Evolutionary conservation across 2,329 filamentous ascomycete species (phyloP).

Genomic region (Teratosphaeria destructans): DNA sequence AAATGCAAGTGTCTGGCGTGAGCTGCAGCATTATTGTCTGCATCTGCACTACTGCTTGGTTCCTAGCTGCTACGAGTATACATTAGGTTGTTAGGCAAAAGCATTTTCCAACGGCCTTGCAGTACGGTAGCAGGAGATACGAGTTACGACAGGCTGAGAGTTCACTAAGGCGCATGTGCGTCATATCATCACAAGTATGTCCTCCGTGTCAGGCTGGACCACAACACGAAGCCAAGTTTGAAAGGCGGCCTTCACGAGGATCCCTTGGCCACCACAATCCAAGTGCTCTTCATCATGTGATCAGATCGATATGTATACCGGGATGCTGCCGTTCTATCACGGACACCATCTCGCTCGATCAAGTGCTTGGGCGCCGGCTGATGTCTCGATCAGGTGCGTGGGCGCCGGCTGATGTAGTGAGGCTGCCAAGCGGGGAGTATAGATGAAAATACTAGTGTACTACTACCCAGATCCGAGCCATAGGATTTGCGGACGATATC

Average conservation of each 20-base stretch:
- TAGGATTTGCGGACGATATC: background rate
- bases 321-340: background rate
- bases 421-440: background rate
- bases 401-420: background rate
- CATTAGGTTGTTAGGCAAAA: background rate
- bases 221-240: background rate
- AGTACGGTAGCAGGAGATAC: background rate
- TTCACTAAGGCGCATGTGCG: background rate
- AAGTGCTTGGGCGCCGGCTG: background rate
- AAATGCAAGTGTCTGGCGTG: background rate
- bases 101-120: background rate
- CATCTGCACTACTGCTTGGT: background rate
- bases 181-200: background rate
- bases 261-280: background rate
- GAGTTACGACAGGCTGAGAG: background rate
- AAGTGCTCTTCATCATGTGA: background rate
- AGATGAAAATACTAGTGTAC: background rate
- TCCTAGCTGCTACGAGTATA: background rate
- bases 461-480: background rate
- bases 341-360: background rate
- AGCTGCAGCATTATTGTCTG: background rate
- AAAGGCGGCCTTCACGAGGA: background rate
- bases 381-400: background rate
- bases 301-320: background rate
- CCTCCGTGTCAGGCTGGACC: background rate